These are phyloP conservation scores for Phytophthora cryptogea DNA, from an alignment of 352 stramenopile species.

Conservation along the genomic window DNA sequence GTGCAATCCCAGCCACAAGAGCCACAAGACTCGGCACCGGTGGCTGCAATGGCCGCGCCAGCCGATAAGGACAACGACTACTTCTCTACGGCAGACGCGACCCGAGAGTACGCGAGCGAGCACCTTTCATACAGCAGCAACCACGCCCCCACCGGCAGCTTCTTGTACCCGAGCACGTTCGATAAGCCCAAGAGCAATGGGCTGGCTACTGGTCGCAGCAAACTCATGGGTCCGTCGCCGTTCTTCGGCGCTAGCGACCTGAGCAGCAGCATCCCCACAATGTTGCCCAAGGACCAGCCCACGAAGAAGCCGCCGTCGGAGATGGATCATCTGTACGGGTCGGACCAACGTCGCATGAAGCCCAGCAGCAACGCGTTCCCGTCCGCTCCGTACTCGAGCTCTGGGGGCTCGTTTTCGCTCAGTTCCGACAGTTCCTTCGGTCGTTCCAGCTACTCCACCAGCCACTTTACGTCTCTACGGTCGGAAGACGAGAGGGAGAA, in stretches of 20 bases:
- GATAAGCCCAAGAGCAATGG: slow-evolving; percentile 44
- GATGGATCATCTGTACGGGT: slow-evolving; percentile 41
- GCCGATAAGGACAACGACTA: slow-evolving; percentile 47
- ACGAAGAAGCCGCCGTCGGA: slow-evolving; percentile 30
- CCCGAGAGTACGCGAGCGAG: slow-evolving; percentile 26
- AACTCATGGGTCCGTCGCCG: slow-evolving; percentile 37
- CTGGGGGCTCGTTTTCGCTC: slow-evolving; percentile 25
- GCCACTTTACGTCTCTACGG: slow-evolving; percentile 38
- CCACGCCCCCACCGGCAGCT: slow-evolving; percentile 35
- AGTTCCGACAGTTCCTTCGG: slow-evolving; percentile 34
- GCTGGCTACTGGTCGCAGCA: slow-evolving; percentile 31
- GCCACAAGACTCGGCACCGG: not conserved
- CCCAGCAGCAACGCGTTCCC: slow-evolving; percentile 26
- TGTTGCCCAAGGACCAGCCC: slow-evolving; percentile 42
- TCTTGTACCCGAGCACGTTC: slow-evolving; percentile 37
- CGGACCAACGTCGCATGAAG: slow-evolving; percentile 32
- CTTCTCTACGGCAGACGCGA: slow-evolving; percentile 37
- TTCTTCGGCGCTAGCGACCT: slow-evolving; percentile 41
- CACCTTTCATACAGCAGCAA: slow-evolving; percentile 21
- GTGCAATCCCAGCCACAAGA: slow-evolving; percentile 25
- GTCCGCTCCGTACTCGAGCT: slow-evolving; percentile 23
- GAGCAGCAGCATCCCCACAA: slow-evolving; percentile 33
- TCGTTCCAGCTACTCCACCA: slow-evolving; percentile 24
- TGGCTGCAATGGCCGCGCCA: not conserved
- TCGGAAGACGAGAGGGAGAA: slow-evolving; percentile 31